These are phyloP conservation scores for Tolypocladium tundrense DNA, from an alignment of 2,329 filamentous ascomycete species.

Conservation along the genomic window DNA sequence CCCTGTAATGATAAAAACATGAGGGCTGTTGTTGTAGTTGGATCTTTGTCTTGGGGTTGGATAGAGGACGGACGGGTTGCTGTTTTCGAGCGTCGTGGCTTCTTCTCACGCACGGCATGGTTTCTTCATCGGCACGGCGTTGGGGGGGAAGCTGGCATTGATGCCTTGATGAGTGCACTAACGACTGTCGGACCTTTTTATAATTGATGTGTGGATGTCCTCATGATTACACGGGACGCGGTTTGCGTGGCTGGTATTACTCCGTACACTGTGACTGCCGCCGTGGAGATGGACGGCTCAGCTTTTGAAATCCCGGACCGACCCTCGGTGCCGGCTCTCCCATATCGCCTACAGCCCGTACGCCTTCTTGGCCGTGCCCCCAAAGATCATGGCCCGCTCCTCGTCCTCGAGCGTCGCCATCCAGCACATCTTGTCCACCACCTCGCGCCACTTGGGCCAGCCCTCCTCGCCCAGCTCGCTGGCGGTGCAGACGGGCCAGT, in stretches of 20 bases:
- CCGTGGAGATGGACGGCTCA: neutral
- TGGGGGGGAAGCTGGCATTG: neutral
- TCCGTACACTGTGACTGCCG: neutral
- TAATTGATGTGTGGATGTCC: neutral
- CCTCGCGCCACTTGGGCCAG: conserved; percentile 65
- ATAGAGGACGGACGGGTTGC: neutral
- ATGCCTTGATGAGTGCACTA: neutral
- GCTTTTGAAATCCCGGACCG: no score
- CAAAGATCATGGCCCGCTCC: conserved; percentile 60
- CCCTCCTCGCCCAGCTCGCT: conserved; percentile 34
- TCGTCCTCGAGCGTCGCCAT: conserved; percentile 50
- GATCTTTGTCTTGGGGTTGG: neutral
- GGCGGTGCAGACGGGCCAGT: conserved; percentile 87
- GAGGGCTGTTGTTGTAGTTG: neutral
- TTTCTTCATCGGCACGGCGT: neutral
- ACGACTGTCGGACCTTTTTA: neutral
- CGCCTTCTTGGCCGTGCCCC: conserved; percentile 58
- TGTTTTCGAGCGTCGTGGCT: neutral
- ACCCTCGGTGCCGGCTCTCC: neutral
- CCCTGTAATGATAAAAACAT: neutral
- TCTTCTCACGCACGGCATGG: neutral
- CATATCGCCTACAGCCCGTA: conserved; percentile 41
- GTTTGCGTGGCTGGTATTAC: neutral
- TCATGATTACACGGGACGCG: neutral
- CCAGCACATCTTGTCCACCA: conserved; percentile 59